Conservation (phyloP, 2,329 filamentous ascomycete genomes). For the Alternaria ventricosa region DNA sequence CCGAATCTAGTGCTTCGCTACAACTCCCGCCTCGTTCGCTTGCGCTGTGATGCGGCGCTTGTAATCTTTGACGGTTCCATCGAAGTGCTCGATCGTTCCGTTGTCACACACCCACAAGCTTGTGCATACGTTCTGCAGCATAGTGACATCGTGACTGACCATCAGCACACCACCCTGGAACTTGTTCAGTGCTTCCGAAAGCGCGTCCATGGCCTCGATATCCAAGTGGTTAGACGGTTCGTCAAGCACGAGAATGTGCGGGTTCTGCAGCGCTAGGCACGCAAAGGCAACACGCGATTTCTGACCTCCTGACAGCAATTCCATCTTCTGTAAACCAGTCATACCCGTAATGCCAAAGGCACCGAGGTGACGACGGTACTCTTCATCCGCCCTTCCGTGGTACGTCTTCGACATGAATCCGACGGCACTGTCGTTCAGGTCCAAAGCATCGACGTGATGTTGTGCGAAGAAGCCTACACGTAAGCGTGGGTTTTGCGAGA, state of each 20-base stretch:
- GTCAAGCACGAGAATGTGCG: conserved; percentile 96
- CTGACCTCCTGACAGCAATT: conserved; percentile 89
- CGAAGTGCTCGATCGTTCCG: conserved; percentile 94
- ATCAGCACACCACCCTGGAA: conserved; percentile 97
- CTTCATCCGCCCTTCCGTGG: conserved; percentile 90
- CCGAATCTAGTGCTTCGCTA: conserved; percentile 58
- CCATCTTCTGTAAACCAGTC: conserved; percentile 97
- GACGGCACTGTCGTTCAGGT: conserved; percentile 86
- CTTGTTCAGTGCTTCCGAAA: conserved; percentile 79
- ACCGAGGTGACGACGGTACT: conserved; percentile 93
- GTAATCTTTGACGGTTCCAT: conserved; percentile 92
- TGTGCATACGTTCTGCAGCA: conserved; percentile 94
- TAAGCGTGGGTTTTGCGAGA: conserved; percentile 86
- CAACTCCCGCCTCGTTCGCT: conserved; percentile 86
- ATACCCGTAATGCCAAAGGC: conserved; percentile 88
- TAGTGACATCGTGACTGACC: conserved; percentile 99
- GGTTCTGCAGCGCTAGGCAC: conserved; percentile 91
- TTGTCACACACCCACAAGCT: conserved; percentile 96
- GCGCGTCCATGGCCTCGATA: conserved; percentile 98
- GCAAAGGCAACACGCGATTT: conserved; percentile 98
- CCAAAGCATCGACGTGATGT: conserved; percentile 95
- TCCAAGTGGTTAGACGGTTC: conserved; percentile 98
- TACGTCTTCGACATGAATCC: conserved; percentile 95
- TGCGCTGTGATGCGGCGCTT: conserved; percentile 95
- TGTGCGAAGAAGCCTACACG: conserved; percentile 97